Conservation (phyloP, 192 early-diverging fungal species). For the Cladochytrium replicatum region DNA sequence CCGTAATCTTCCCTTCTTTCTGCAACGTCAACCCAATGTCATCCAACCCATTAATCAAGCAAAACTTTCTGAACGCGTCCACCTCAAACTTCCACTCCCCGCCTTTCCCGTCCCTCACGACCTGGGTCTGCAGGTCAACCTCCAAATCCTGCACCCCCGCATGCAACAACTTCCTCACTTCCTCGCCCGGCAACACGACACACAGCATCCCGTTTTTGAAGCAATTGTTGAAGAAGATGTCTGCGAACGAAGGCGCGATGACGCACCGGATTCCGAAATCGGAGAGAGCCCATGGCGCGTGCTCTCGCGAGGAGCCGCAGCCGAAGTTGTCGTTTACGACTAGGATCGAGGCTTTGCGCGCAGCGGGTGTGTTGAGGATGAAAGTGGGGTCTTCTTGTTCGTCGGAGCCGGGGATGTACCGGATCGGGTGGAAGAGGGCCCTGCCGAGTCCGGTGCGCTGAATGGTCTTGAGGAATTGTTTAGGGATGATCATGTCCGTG, state of each 20-base stretch:
- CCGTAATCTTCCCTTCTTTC: constrained; percentile 39
- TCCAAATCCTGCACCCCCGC: constrained; percentile 36
- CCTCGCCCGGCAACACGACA: constrained; percentile 20
- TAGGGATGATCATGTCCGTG: constrained; percentile 68
- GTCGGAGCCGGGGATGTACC: constrained; percentile 37
- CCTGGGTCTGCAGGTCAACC: constrained; percentile 46
- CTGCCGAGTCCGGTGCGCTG: constrained; percentile 55
- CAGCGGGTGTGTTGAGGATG: constrained; percentile 50
- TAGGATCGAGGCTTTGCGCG: constrained; percentile 39
- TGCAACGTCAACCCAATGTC: constrained; percentile 64
- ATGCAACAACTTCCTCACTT: constrained; percentile 16
- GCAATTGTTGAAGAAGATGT: constrained; percentile 68
- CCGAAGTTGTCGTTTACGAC: constrained; percentile 59
- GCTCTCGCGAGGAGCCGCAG: constrained; percentile 56
- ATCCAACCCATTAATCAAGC: constrained; percentile 59
- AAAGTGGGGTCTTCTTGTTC: constrained; percentile 39
- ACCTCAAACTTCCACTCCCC: constrained; percentile 44
- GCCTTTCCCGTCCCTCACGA: constrained; percentile 31
- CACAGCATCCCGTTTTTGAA: constrained; percentile 69
- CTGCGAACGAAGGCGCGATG: constrained; percentile 57
- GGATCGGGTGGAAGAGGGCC: constrained; percentile 49
- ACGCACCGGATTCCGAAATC: constrained; percentile 65
- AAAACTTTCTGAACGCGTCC: constrained; percentile 47
- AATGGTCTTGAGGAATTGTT: constrained; percentile 69
- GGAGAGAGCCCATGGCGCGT: constrained; percentile 65